Base-by-base conservation (phyloP, 1,284 basidiomycete species). In the Thecaphora frezii region DNA sequence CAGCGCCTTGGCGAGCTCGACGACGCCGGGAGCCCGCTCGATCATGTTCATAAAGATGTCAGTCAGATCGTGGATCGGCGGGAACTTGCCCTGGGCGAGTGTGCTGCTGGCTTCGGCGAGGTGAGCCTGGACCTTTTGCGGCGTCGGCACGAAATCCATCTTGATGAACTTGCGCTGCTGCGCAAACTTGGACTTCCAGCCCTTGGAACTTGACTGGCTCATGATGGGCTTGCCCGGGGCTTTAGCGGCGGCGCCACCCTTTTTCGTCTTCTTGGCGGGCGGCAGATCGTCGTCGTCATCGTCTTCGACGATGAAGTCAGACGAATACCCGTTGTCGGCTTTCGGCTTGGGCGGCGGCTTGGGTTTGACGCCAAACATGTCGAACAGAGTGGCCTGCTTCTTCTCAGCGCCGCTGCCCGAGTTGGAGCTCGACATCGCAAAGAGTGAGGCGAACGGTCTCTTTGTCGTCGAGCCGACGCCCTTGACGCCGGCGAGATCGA, bases 41-140 rank as follows among this genome's bases (percentile, higher is more conserved):
- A 92, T 85, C 47, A 97, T 85, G 79, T 97, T 90, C 49, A 83
- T 82, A 78, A 97, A 97, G 76, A 97, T 96, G 44, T 85, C 83
- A 22, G 88, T 50, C 84, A 60, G 94, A 57, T 89, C 84, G 71
- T 87, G 84, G 51, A 97, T 89, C 7, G 93, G 93, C 14, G 93
- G 90, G 14, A 82, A 74, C 40, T 25, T 46, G 36, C 64, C 66
- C 46, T 25, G 44, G 24, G 61, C 57, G 19, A 61, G 52, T 46
- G 57, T 68, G 25, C 51, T 44, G 43, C 59, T 61, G 40, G 67
- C 48, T 14, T 65, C 50, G 14, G 21, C 5, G 18, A 41, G 44
- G 45, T 55, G 33, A 24, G 49, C 36, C 43, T 49, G 46, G 42
- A 57, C 51, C 26, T 49, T 39, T n/a, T 48, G 44, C 12, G 58